Base-by-base conservation (phyloP, 1,139 yeast genomes). In the Protomyces arabidopsidicola region DNA sequence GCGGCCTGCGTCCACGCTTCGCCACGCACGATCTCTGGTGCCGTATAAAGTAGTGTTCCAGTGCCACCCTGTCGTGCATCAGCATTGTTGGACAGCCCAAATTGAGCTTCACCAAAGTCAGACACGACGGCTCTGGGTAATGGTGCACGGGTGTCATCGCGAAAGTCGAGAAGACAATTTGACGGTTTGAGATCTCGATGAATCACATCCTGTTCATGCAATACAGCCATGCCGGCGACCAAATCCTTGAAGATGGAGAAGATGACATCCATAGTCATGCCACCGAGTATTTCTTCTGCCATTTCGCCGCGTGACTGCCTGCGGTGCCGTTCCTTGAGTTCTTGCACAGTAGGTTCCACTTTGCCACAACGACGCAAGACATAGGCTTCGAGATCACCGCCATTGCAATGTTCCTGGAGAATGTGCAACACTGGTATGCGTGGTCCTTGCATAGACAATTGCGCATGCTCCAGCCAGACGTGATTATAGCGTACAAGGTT, bases 131-230 rank as follows among this genome's bases (percentile, higher is more conserved):
- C 82, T 24, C 81, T 82, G 0, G 96, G 96, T 5, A 86, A 75
- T 24, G 70, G 68, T 3, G 56, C n/a, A 8, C 45, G 20, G 1
- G 70, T 67, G 0, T 75, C 69, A 1, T 73, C 74, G 0, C 69
- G 69, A 45, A 66, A 58, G 34, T 65, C 70, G 4, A 66, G 69
- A 36, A 90, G 76, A 73, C 96, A 89, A 70, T 90, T 90, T 0
- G 95, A 87, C 0, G 97, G 96, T 70, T 90, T 90, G 67, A 90
- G 77, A 72, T 90, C 97, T 24, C 97, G 79, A 71, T 90, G 97
- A 20, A 90, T 81, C 45, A 90, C 85, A 35, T 89, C 90, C 66
- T 85, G 82, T 16, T 77, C 77, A 73, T 90, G 97, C 61, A 90
- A 76, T 71, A 87, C 88, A 55, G 79, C 76, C 12, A 90, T 85